Evolutionary conservation across 75 land plant genomes (phyloP).

Genomic region (Pseudotsuga menziesii): DNA sequence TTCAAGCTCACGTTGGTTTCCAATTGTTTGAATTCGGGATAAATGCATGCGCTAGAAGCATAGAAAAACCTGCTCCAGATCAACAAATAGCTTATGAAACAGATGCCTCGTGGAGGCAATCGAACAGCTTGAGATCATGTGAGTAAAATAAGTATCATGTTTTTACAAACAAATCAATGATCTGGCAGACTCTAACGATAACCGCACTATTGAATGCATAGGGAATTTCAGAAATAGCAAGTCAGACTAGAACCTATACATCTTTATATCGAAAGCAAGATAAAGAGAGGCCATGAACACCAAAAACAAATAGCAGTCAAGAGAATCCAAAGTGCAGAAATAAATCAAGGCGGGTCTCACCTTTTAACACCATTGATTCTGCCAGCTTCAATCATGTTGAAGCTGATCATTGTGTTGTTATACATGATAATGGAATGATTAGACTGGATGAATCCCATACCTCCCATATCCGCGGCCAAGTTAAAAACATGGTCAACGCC

Average conservation of each 20-base stretch:
- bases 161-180: no score
- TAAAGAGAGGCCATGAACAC: no score
- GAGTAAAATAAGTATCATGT: no score
- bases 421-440: slow-evolving; percentile 94
- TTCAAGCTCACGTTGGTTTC: slow-evolving; percentile 92
- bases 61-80: slow-evolving; percentile 79
- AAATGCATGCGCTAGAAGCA: slow-evolving; percentile 91
- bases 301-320: no score
- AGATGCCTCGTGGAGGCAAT: no score
- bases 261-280: no score
- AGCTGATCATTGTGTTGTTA: slow-evolving; percentile 97
- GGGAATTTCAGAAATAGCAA: no score
- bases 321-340: no score
- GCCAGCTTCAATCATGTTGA: slow-evolving; percentile 92
- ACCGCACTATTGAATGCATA: no score
- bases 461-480: slow-evolving; percentile 96
- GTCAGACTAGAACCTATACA: no score
- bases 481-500: slow-evolving; percentile 88
- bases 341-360: slow-evolving; percentile 18
- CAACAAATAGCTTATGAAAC: not conserved
- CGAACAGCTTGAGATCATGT: no score
- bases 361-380: slow-evolving; percentile 84
- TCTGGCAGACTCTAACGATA: no score
- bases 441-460: slow-evolving; percentile 94
- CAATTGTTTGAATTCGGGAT: slow-evolving; percentile 94